phyloP scores from a whole-genome alignment of 2,329 filamentous ascomycete species.

The Fusarium floridanum region DNA sequence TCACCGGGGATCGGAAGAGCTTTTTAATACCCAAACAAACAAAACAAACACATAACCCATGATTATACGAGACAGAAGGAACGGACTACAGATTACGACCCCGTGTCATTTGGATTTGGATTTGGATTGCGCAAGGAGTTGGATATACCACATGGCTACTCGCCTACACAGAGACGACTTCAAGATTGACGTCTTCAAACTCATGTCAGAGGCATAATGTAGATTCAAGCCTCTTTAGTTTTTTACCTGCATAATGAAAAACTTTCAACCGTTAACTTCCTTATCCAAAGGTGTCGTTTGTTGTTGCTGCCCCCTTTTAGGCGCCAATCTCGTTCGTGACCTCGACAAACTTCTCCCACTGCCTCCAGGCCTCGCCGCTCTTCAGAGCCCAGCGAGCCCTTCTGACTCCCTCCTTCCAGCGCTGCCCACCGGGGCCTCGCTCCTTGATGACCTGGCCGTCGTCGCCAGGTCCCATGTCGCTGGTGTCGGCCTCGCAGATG shows the following conservation, averaged over 20 bases:
- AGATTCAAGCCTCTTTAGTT: constrained; percentile 5
- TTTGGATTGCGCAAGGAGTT: constrained; percentile 12
- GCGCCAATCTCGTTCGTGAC: constrained; percentile 73
- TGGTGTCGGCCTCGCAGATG: constrained; percentile 85
- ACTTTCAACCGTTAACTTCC: not conserved
- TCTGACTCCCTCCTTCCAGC: constrained; percentile 96
- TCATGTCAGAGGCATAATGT: constrained; percentile 7
- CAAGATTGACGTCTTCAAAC: not conserved
- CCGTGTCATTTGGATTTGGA: not conserved
- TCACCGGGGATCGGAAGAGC: constrained; percentile 29
- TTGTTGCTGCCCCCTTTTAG: constrained; percentile 10
- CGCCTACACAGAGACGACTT: not conserved
- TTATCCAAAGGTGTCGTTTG: not conserved
- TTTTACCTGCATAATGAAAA: constrained; percentile 6
- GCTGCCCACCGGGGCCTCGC: constrained; percentile 83
- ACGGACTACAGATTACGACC: constrained; percentile 9
- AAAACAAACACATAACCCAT: constrained; percentile 3
- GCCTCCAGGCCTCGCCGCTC: constrained; percentile 86
- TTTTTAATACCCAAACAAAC: constrained; percentile 10
- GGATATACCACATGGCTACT: constrained; percentile 22
- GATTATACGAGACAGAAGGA: not conserved
- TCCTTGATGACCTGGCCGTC: constrained; percentile 85
- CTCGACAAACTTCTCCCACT: constrained; percentile 87
- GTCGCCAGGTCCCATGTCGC: constrained; percentile 83
- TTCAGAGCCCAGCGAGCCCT: constrained; percentile 88